phyloP scores from a whole-genome alignment of 1,139 yeast species.

The Magnusiomyces paraingens region DNA sequence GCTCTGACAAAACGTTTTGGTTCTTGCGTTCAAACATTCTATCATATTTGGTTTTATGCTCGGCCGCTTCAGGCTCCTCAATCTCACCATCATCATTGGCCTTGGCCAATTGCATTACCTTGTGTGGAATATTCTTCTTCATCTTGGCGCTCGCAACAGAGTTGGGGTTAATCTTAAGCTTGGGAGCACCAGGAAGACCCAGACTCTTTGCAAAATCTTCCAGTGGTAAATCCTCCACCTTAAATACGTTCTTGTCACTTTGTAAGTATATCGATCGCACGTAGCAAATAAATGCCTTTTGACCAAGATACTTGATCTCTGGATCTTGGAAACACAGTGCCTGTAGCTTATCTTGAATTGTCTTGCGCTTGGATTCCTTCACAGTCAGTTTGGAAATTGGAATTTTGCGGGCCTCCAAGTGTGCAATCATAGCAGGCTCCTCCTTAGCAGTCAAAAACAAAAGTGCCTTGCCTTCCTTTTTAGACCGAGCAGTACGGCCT shows the following conservation, averaged over 20 bases:
- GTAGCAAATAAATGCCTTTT: constrained; percentile 90
- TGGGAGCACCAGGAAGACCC: constrained; percentile 96
- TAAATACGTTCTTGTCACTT: constrained; percentile 77
- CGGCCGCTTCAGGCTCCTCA: constrained; percentile 32
- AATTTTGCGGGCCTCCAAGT: constrained; percentile 57
- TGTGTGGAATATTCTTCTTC: constrained; percentile 75
- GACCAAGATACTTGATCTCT: constrained; percentile 84
- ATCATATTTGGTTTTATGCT: constrained; percentile 82
- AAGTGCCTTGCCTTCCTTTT: constrained; percentile 79
- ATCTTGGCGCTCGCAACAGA: constrained; percentile 50
- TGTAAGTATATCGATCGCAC: constrained; percentile 79
- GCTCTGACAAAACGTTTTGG: constrained; percentile 87
- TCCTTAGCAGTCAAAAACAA: constrained; percentile 80
- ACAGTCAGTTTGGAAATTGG: constrained; percentile 69
- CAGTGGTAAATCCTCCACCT: constrained; percentile 63
- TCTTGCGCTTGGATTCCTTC: constrained; percentile 67
- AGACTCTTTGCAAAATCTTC: constrained; percentile 81
- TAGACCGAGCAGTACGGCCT: constrained; percentile 94
- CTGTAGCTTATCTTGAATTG: constrained; percentile 79
- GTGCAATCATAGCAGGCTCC: constrained; percentile 66
- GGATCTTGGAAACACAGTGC: constrained; percentile 89
- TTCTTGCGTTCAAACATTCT: constrained; percentile 93
- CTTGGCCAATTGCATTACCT: constrained; percentile 49
- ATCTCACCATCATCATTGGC: constrained; percentile 50
- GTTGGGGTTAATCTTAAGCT: constrained; percentile 61